Evolutionary conservation across 352 stramenopile genomes (phyloP).

Genomic region (Pythium brassicae): DNA sequence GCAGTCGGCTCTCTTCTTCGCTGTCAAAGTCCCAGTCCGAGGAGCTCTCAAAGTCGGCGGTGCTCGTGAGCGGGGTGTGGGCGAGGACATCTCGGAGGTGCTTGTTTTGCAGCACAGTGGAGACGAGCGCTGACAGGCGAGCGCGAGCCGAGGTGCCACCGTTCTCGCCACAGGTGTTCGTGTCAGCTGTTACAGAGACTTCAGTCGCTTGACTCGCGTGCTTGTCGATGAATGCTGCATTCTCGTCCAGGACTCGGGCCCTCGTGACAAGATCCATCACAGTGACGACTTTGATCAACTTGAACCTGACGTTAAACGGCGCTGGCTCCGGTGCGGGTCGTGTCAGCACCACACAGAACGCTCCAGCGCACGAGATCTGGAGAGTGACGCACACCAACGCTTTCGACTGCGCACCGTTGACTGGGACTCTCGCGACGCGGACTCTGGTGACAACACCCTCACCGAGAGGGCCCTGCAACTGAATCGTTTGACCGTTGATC

Average conservation of each 20-base stretch:
- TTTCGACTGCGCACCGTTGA: not conserved
- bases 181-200: no score
- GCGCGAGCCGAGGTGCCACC: not conserved
- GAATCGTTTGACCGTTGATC: not conserved
- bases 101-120: conserved; percentile 3
- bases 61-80: conserved; percentile 6
- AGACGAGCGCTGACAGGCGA: conserved; percentile 1
- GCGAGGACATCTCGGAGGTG: conserved; percentile 2
- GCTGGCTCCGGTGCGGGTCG: not conserved
- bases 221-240: not conserved
- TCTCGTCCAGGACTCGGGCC: not conserved
- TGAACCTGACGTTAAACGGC: not conserved
- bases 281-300: conserved; percentile 4
- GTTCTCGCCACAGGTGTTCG: no score
- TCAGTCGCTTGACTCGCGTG: not conserved
- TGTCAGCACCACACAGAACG: not conserved
- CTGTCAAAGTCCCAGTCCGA: conserved; percentile 6
- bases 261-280: not conserved
- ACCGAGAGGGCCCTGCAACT: not conserved
- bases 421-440: not conserved
- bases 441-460: not conserved
- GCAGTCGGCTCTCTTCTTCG: not conserved
- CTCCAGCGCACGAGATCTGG: not conserved
- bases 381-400: not conserved
- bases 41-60: conserved; percentile 6